phyloP scores from a whole-genome alignment of 768 basidiomycete genomes.

The Kwoniella sp. region DNA sequence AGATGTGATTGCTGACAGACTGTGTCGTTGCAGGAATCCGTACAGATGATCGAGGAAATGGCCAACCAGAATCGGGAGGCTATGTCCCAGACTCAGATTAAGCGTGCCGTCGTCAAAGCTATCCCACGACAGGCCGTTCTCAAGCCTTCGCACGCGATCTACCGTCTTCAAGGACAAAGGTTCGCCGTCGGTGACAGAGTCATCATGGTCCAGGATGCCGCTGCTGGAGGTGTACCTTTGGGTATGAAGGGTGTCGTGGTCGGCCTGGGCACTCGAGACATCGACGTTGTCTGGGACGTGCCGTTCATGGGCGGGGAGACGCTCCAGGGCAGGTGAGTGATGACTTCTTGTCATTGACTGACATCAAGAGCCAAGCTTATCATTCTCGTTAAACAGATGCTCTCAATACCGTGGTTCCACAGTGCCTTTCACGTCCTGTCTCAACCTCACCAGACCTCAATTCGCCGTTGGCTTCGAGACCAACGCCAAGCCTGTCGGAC shows the following conservation, averaged over 20 bases:
- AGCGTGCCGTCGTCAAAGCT: slow-evolving; percentile 88
- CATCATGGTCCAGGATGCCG: slow-evolving; percentile 90
- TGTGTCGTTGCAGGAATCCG: slow-evolving; percentile 65
- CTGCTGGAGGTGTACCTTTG: slow-evolving; percentile 77
- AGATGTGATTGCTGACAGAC: background rate
- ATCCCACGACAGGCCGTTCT: slow-evolving; percentile 91
- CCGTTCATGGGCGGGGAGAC: slow-evolving; percentile 92
- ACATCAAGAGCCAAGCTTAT: no score
- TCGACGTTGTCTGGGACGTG: slow-evolving; percentile 96
- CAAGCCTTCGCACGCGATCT: slow-evolving; percentile 86
- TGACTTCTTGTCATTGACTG: slow-evolving; percentile 8
- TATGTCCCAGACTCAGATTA: slow-evolving; percentile 69
- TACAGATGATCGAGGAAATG: slow-evolving; percentile 73
- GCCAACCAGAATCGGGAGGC: slow-evolving; percentile 69
- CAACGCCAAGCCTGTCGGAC: slow-evolving; percentile 27
- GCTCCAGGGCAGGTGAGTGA: slow-evolving; percentile 72
- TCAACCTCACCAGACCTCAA: slow-evolving; percentile 85
- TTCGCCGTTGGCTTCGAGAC: slow-evolving; percentile 70
- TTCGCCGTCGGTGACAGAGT: slow-evolving; percentile 91
- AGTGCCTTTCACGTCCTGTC: slow-evolving; percentile 80
- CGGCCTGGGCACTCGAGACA: slow-evolving; percentile 77
- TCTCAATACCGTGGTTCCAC: slow-evolving; percentile 89
- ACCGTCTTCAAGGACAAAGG: slow-evolving; percentile 82
- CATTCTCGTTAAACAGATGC: no score
- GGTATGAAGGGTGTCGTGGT: slow-evolving; percentile 92